Evolutionary conservation across 2,329 filamentous ascomycete genomes (phyloP).

Genomic region (Verticillium zaregamsianum): DNA sequence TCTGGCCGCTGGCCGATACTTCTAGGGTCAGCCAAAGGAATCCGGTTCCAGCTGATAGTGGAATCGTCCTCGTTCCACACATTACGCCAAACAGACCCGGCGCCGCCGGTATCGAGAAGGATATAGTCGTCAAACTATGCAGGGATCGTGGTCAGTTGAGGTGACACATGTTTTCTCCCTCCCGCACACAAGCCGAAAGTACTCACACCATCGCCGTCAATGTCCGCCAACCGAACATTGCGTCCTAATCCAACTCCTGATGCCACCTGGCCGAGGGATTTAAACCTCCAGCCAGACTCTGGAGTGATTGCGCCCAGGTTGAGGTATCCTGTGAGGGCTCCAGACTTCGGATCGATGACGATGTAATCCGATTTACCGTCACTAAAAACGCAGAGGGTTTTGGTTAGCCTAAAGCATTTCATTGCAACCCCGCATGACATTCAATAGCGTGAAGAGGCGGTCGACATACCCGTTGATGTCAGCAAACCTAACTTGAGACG

Average conservation of each 20-base stretch:
- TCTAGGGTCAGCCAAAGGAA: slow-evolving; percentile 8
- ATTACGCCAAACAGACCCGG: slow-evolving; percentile 11
- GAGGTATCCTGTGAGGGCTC: slow-evolving; percentile 5
- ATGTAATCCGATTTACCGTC: slow-evolving; percentile 11
- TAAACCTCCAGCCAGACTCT: slow-evolving; percentile 1
- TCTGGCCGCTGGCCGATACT: slow-evolving; percentile 13
- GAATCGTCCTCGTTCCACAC: background rate
- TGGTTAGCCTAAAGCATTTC: background rate
- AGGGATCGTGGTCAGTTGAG: no score
- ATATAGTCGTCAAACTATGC: slow-evolving; percentile 13
- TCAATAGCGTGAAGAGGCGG: no score
- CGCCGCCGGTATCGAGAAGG: slow-evolving; percentile 6
- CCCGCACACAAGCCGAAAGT: background rate
- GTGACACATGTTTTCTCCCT: background rate
- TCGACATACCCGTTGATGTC: slow-evolving; percentile 10
- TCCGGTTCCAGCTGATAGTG: background rate
- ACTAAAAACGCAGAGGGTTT: background rate
- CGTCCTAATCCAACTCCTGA: slow-evolving; percentile 11
- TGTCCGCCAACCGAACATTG: slow-evolving; percentile 15
- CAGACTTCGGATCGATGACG: slow-evolving; percentile 7
- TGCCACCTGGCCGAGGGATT: slow-evolving; percentile 4
- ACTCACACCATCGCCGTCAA: slow-evolving; percentile 17
- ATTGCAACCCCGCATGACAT: background rate
- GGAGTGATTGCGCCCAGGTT: background rate
- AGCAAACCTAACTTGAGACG: slow-evolving; percentile 7